phyloP scores from a whole-genome alignment of 2,329 filamentous ascomycete species.

The Xylogone sp. region DNA sequence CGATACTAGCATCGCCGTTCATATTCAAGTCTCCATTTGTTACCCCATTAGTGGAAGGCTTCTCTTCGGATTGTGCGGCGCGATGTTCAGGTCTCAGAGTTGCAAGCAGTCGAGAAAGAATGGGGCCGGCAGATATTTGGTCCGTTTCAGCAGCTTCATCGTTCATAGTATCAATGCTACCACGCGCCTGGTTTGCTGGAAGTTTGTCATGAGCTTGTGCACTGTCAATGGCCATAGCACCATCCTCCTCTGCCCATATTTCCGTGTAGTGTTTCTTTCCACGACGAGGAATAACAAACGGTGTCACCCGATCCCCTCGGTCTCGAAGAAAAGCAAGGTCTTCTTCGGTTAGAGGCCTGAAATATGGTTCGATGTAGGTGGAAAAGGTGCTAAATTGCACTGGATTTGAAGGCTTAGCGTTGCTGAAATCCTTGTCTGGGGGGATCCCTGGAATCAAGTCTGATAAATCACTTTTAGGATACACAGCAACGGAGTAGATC shows the following conservation, averaged over 20 bases:
- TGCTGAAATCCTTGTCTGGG: slow-evolving; percentile 94
- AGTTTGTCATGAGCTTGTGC: slow-evolving; percentile 61
- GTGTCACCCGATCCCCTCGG: slow-evolving; percentile 75
- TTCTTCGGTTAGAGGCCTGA: slow-evolving; percentile 85
- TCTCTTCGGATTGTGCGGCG: slow-evolving; percentile 51
- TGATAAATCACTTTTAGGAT: slow-evolving; percentile 74
- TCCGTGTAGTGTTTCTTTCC: slow-evolving; percentile 85
- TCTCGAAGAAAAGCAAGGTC: slow-evolving; percentile 92
- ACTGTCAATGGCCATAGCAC: slow-evolving; percentile 68
- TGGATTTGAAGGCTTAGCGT: slow-evolving; percentile 87
- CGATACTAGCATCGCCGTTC: slow-evolving; percentile 40
- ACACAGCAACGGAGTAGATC: slow-evolving; percentile 83
- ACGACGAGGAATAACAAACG: slow-evolving; percentile 82
- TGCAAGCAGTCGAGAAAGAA: slow-evolving; percentile 77
- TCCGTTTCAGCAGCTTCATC: slow-evolving; percentile 87
- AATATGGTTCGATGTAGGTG: slow-evolving; percentile 89
- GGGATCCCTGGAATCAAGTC: slow-evolving; percentile 85
- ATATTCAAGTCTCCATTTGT: slow-evolving; percentile 43
- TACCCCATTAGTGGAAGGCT: slow-evolving; percentile 48
- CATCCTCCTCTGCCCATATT: slow-evolving; percentile 92
- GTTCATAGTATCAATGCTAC: slow-evolving; percentile 79
- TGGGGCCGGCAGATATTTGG: slow-evolving; percentile 80
- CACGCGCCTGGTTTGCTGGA: slow-evolving; percentile 76
- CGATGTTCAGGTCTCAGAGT: slow-evolving; percentile 75
- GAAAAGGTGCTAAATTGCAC: slow-evolving; percentile 91